These are phyloP conservation scores for Trypanosoma melophagium DNA, from an alignment of 208 protist species.

Conservation along the genomic window DNA sequence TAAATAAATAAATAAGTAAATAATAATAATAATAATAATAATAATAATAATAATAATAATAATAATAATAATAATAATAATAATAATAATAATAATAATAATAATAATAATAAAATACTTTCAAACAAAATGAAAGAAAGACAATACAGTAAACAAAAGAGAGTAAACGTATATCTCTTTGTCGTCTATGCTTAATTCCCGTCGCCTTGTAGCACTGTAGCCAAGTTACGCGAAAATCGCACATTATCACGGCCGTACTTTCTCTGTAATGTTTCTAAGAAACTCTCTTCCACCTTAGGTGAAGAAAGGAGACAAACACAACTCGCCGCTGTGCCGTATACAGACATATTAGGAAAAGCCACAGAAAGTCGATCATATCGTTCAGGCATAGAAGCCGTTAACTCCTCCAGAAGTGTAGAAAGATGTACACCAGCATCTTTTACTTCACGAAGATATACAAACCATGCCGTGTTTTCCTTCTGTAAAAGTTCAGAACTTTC, in stretches of 20 bases:
- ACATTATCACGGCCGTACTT: conserved; percentile 58
- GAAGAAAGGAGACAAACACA: conserved; percentile 56
- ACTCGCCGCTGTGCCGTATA: conserved; percentile 62
- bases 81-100: too few relatives aligned
- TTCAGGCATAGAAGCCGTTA: conserved; percentile 14
- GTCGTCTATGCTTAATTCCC: background rate
- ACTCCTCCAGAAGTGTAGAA: conserved; percentile 27
- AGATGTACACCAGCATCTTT: conserved; percentile 27
- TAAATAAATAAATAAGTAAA: too few relatives aligned
- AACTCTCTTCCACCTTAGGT: conserved; percentile 23
- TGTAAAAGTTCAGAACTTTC: too few relatives aligned
- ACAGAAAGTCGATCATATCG: conserved; percentile 41
- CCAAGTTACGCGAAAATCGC: conserved; percentile 32
- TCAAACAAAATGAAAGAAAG: too few relatives aligned
- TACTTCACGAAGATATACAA: conserved; percentile 32
- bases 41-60: too few relatives aligned
- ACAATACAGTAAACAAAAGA: background rate
- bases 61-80: too few relatives aligned
- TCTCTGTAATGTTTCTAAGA: conserved; percentile 41
- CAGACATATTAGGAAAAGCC: conserved; percentile 73
- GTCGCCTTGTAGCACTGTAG: conserved; percentile 16
- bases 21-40: too few relatives aligned
- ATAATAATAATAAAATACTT: too few relatives aligned
- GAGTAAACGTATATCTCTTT: background rate
- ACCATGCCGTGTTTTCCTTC: conserved; percentile 18